These are phyloP conservation scores for Hemileccinum hortonii DNA, from an alignment of 1,284 basidiomycete species.

Conservation along the genomic window DNA sequence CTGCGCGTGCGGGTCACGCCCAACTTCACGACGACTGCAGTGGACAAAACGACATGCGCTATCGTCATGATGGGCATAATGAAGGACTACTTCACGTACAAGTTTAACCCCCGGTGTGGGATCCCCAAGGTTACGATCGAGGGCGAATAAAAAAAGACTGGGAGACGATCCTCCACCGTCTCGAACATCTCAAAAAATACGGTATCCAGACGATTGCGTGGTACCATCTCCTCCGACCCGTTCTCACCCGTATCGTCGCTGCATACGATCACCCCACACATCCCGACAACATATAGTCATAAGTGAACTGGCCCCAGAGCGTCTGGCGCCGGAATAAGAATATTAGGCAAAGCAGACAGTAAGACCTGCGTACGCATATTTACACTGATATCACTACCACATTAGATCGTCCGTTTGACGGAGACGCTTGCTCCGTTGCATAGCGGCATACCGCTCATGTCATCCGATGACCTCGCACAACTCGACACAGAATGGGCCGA, in stretches of 20 bases:
- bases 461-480: conserved; percentile 60
- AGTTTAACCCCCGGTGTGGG: conserved; percentile 37
- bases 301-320: too few species aligned
- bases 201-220: conserved; percentile 38
- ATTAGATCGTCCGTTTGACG: conserved; percentile 50
- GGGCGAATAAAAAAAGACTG: conserved; percentile 39
- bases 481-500: conserved; percentile 58
- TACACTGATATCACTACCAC: conserved; percentile 1
- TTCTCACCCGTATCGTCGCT: conserved; percentile 37
- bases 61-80: conserved; percentile 48
- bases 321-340: too few species aligned
- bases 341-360: conserved; percentile 42
- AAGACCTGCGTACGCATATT: conserved; percentile 11
- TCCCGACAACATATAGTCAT: conserved; percentile 24
- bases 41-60: conserved; percentile 40
- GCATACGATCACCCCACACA: conserved; percentile 36
- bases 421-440: conserved; percentile 62
- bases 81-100: conserved; percentile 41
- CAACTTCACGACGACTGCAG: conserved; percentile 45
- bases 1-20: conserved; percentile 46
- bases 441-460: conserved; percentile 62
- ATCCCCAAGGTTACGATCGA: conserved; percentile 49
- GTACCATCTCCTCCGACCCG: conserved; percentile 40
- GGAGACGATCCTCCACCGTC: conserved; percentile 34
- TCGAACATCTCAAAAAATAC: conserved; percentile 38